A percentile compares a stretch with the other conserved stretches of the same genome.
Conservation (phyloP, 78 protist species). For the Dictyostelium capitatum region DNA sequence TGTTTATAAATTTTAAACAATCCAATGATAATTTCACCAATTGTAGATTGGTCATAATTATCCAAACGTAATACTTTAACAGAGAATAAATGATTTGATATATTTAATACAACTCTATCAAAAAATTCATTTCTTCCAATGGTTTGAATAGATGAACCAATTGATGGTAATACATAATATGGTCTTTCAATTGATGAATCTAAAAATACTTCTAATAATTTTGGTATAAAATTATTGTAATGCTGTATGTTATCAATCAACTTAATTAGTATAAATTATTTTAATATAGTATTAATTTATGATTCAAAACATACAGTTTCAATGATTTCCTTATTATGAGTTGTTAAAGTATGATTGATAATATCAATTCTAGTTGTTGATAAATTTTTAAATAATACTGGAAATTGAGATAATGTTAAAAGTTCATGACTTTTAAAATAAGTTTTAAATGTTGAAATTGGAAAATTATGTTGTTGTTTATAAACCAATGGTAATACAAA, state of each 20-base stretch:
- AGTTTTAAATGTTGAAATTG: constrained; percentile 24
- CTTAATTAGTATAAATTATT: no score
- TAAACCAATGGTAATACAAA: constrained; percentile 10
- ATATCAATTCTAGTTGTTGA: constrained; percentile 23
- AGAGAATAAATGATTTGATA: constrained; percentile 3
- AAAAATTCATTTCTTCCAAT: constrained; percentile 18
- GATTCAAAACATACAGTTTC: background rate
- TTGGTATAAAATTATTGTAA: constrained; percentile 4
- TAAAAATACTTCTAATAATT: background rate
- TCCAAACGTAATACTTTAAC: background rate
- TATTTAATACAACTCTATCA: background rate
- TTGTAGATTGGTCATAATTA: background rate
- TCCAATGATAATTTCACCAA: constrained; percentile 17
- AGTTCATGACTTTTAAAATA: constrained; percentile 1
- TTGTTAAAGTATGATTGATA: constrained; percentile 19
- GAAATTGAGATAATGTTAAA: constrained; percentile 23
- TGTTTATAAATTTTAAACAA: constrained; percentile 5
- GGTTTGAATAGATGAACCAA: constrained; percentile 9
- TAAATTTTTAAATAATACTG: constrained; percentile 19
- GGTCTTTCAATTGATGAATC: constrained; percentile 7
- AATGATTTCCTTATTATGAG: constrained; percentile 9
- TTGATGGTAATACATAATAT: constrained; percentile 16
- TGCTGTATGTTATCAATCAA: no score
- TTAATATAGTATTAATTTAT: background rate
- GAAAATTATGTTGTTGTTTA: constrained; percentile 17